These are phyloP conservation scores for Chalaropsis thielavioides DNA, from an alignment of 2,329 filamentous ascomycete genomes.

Conservation along the genomic window DNA sequence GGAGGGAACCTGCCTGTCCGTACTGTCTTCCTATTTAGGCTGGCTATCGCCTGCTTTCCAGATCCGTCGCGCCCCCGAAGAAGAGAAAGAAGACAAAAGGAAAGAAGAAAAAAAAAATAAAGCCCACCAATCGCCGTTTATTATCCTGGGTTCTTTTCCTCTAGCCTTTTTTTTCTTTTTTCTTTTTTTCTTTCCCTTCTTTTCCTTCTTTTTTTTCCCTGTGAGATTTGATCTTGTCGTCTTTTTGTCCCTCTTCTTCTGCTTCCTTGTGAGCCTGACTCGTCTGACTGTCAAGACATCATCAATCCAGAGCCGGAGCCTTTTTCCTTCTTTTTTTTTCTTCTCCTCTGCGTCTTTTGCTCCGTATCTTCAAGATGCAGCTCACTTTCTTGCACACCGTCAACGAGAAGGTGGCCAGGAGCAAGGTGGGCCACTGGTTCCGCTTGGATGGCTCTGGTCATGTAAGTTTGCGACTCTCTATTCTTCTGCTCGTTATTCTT, in stretches of 20 bases:
- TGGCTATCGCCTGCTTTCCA: not conserved
- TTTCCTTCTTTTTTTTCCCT: not conserved
- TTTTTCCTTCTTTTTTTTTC: conserved; percentile 1
- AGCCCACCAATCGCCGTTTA: not conserved
- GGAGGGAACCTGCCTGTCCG: not conserved
- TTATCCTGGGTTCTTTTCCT: conserved; percentile 22
- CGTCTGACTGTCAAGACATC: not conserved
- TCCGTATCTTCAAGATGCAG: conserved; percentile 35
- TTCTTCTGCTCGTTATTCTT: not conserved
- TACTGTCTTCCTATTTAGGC: not conserved
- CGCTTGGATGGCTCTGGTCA: conserved; percentile 69
- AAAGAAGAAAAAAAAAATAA: not conserved
- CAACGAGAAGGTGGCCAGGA: conserved; percentile 47
- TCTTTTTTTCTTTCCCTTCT: not conserved
- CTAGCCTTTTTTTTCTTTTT: not conserved
- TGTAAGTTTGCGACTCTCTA: conserved; percentile 37
- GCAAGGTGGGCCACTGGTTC: conserved; percentile 58
- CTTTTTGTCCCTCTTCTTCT: not conserved
- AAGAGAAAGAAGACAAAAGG: not conserved
- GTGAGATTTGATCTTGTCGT: not conserved
- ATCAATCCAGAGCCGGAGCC: not conserved
- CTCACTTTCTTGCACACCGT: conserved; percentile 39
- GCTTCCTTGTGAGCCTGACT: not conserved
- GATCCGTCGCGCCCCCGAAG: not conserved
- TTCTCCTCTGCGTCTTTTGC: conserved; percentile 18